Evolutionary conservation across 106 monocot genomes (phyloP), one percentile per base, ranked within the genome.

Genomic region (Phalaenopsis aphrodite): DNA sequence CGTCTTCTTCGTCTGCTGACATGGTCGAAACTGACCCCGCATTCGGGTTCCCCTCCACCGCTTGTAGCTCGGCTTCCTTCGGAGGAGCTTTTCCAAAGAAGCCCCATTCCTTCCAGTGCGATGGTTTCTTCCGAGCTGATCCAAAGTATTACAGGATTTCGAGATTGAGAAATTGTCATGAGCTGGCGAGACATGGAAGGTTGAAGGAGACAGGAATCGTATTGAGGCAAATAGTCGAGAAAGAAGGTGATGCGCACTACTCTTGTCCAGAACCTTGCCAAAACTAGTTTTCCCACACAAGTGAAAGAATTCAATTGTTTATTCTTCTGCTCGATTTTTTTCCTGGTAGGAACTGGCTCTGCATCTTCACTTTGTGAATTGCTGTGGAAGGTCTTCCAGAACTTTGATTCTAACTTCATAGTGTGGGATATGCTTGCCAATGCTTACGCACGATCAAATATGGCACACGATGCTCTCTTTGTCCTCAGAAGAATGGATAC

Each of bases 401-500:
- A 85, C 37, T 79, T 84, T 76, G 76, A 86, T 77, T 80, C 58
- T 8, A 39, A 77, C 71, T 30, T 41, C 45, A 71, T 81, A 67
- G 82, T 93, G 5, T 93, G 93, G 93, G 89, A 91, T 79, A 81
- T 85, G 77, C 80, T 93, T 76, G 90, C 90, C 73, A 83, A 86
- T 79, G 83, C 74, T 8, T 93, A 87, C 83, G 87, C 89, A 37
- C 84, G 79, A 71, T 79, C 71, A 2, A 80, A 86, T 66, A 85
- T 85, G 87, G 36, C 75, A 17, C 75, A 83, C 66, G 94, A 94
- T 85, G 89, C 91, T 12, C 81, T 94, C 79, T 89, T 84, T 48
- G 87, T 89, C 75, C 57, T 94, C n/a, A 83, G 86, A 77, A 86
- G 86, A 84, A 94, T 91, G 94, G 73, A 67, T 17, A 68, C 73